Percentiles rank a stretch among this genome's conserved stretches.
phyloP scores from a whole-genome alignment of 805 yeast genomes.

The Cyberlindnera subsufficiens region DNA sequence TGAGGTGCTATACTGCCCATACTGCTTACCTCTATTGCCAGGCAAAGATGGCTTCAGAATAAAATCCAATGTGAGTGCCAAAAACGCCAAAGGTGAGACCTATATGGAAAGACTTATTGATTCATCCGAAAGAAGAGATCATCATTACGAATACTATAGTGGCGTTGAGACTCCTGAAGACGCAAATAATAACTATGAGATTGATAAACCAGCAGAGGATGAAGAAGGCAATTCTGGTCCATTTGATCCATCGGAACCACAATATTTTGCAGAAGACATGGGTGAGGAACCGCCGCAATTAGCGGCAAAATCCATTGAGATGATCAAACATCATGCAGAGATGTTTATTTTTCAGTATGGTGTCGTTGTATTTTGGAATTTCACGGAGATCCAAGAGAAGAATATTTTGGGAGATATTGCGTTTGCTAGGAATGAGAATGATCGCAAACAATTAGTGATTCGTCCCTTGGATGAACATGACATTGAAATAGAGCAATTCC shows the following conservation, averaged over 20 bases:
- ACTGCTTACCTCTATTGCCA: constrained; percentile 78
- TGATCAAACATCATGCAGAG: constrained; percentile 60
- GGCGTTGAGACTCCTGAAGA: constrained; percentile 62
- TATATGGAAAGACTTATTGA: constrained; percentile 74
- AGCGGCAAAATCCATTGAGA: constrained; percentile 14
- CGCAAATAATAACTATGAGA: constrained; percentile 37
- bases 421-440: constrained; percentile 38
- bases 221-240: constrained; percentile 34
- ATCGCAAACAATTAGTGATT: constrained; percentile 47
- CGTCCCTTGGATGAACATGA: constrained; percentile 82
- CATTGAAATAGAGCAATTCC: constrained; percentile 80
- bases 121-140: constrained; percentile 80
- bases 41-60: constrained; percentile 77
- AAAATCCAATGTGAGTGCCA: constrained; percentile 50
- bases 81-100: constrained; percentile 33
- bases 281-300: constrained; percentile 13
- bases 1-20: constrained; percentile 90
- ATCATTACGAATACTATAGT: constrained; percentile 85
- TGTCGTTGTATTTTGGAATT: constrained; percentile 97
- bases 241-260: constrained; percentile 94
- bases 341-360: constrained; percentile 89
- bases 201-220: constrained; percentile 26
- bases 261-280: constrained; percentile 58
- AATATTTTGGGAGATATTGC: constrained; percentile 87
- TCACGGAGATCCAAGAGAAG: constrained; percentile 87